Evolutionary conservation across 345 rosid genomes (phyloP).

Genomic region (Schrenkiella parvula): DNA sequence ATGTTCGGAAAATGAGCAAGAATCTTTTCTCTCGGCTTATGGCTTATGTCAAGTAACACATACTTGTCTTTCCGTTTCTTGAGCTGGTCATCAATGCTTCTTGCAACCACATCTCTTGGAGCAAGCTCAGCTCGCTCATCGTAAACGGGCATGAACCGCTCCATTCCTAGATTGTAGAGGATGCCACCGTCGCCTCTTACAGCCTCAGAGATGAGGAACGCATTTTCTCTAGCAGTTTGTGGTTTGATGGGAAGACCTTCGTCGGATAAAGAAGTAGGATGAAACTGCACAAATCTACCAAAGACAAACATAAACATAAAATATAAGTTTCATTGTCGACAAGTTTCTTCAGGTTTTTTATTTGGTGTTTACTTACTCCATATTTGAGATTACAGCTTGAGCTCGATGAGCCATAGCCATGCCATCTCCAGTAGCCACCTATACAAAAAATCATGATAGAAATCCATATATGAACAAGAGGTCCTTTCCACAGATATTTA

Average conservation of each 20-base stretch:
- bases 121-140: slow-evolving; percentile 96
- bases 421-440: slow-evolving; percentile 99
- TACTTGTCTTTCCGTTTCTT: slow-evolving; percentile 70
- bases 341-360: neutral
- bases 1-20: slow-evolving; percentile 95
- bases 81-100: slow-evolving; percentile 94
- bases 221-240: slow-evolving; percentile 59
- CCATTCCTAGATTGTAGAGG: slow-evolving; percentile 76
- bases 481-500: neutral
- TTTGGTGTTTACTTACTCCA: slow-evolving; percentile 66
- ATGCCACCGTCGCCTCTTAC: slow-evolving; percentile 95
- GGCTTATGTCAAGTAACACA: slow-evolving; percentile 87
- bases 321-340: neutral
- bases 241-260: slow-evolving; percentile 88
- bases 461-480: neutral
- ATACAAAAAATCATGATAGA: slow-evolving; percentile 1
- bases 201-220: slow-evolving; percentile 89
- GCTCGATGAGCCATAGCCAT: slow-evolving; percentile 97
- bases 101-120: slow-evolving; percentile 94
- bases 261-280: slow-evolving; percentile 96
- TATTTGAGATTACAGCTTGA: slow-evolving; percentile 90
- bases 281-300: slow-evolving; percentile 90
- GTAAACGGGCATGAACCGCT: slow-evolving; percentile 81
- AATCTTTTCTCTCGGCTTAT: slow-evolving; percentile 70
- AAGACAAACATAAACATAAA: neutral